These are phyloP conservation scores for Nicotiana sylvestris DNA, from an alignment of 257 asterid species.

Conservation along the genomic window DNA sequence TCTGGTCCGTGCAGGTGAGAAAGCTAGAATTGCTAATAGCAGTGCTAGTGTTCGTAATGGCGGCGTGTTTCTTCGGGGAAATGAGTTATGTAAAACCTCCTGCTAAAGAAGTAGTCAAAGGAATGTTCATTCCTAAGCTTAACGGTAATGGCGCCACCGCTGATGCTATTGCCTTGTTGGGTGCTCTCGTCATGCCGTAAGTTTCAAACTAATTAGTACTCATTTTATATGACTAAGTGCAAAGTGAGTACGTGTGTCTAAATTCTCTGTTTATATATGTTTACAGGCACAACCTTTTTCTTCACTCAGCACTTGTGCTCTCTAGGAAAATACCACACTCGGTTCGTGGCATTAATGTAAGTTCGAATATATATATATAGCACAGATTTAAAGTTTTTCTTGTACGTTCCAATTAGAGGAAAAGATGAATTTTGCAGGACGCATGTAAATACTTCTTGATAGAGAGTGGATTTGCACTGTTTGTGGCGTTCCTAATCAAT, in stretches of 20 bases:
- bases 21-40: conserved; percentile 77
- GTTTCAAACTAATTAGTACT: background rate
- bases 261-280: background rate
- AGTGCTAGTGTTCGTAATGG: conserved; percentile 70
- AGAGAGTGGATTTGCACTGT: conserved; percentile 82
- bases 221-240: too few relatives aligned
- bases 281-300: conserved; percentile 75
- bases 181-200: conserved; percentile 97
- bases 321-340: conserved; percentile 77
- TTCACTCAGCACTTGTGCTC: conserved; percentile 91
- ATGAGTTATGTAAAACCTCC: conserved; percentile 77
- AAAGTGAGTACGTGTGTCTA: too few relatives aligned
- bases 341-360: conserved; percentile 72
- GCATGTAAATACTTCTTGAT: conserved; percentile 77
- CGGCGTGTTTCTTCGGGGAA: conserved; percentile 88
- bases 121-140: conserved; percentile 81
- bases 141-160: conserved; percentile 69
- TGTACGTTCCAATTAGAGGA: too few relatives aligned
- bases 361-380: background rate
- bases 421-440: conserved; percentile 40
- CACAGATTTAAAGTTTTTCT: too few relatives aligned
- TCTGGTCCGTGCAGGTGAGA: conserved; percentile 43
- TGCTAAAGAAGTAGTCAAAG: conserved; percentile 54
- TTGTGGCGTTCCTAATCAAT: conserved; percentile 68
- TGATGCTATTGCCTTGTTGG: conserved; percentile 82